Conservation (phyloP, 805 yeast genomes). For the Blastobotrys mokoenaii region DNA sequence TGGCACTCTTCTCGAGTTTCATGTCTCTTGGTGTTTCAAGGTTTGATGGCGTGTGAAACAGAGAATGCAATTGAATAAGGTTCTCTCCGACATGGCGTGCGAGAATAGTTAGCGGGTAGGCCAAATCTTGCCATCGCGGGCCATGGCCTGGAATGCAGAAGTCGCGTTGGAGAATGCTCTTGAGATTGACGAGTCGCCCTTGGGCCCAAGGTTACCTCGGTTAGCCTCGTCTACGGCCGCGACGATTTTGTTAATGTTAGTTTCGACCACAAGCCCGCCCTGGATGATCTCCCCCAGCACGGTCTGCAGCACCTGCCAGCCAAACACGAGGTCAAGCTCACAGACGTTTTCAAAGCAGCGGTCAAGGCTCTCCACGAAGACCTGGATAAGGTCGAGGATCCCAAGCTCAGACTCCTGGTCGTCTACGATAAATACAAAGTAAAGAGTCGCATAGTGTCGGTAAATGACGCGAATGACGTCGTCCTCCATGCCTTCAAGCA, state of each 20-base stretch:
- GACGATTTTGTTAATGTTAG: conserved; percentile 74
- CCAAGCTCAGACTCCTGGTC: conserved; percentile 94
- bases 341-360: conserved; percentile 91
- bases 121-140: conserved; percentile 21
- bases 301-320: conserved; percentile 94
- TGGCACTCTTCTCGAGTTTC: too few relatives aligned
- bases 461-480: conserved; percentile 79
- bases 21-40: too few relatives aligned
- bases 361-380: conserved; percentile 90
- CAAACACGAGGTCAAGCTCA: conserved; percentile 93
- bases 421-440: conserved; percentile 91
- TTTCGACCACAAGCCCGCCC: conserved; percentile 97
- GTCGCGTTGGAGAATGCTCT: conserved; percentile 22
- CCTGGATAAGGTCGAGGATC: conserved; percentile 86
- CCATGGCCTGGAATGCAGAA: conserved; percentile 19
- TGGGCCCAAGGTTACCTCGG: conserved; percentile 13
- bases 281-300: conserved; percentile 82
- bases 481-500: conserved; percentile 47
- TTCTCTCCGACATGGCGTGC: too few relatives aligned
- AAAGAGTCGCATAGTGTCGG: conserved; percentile 91
- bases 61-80: too few relatives aligned
- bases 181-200: conserved; percentile 14
- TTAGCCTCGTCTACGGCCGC: conserved; percentile 39
- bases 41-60: too few relatives aligned
- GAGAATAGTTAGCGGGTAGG: conserved; percentile 2